A percentile compares a stretch with the other conserved stretches of the same genome.
Conservation (phyloP, 495 filamentous ascomycete genomes). For the Penicillium samsonianum region DNA sequence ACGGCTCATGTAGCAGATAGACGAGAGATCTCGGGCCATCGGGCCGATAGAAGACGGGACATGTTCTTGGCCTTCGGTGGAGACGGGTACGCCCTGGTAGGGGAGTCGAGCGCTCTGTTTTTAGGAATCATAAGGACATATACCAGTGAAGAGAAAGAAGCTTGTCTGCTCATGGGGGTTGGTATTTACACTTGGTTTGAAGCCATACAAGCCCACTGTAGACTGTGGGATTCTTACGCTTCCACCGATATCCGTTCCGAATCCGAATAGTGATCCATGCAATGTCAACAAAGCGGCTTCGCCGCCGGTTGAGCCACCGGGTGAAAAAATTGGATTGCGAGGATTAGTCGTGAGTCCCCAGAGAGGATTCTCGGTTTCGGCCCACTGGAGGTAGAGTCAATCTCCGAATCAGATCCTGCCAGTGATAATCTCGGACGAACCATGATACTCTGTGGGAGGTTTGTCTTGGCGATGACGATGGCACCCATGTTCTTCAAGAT, state of each 20-base stretch:
- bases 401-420: not conserved
- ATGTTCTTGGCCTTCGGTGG: slow-evolving; percentile 56
- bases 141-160: not conserved
- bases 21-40: slow-evolving; percentile 48
- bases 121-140: not conserved
- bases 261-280: slow-evolving; percentile 62
- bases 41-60: slow-evolving; percentile 54
- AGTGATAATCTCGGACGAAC: slow-evolving; percentile 24
- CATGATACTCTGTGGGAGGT: slow-evolving; percentile 57
- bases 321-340: slow-evolving; percentile 45
- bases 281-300: slow-evolving; percentile 62
- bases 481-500: slow-evolving; percentile 52
- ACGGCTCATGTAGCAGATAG: slow-evolving; percentile 42
- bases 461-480: slow-evolving; percentile 62
- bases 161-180: slow-evolving; percentile 1
- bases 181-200: slow-evolving; percentile 56
- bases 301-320: slow-evolving; percentile 65
- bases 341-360: slow-evolving; percentile 56
- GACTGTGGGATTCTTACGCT: slow-evolving; percentile 58
- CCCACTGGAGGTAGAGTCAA: slow-evolving; percentile 34
- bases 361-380: slow-evolving; percentile 56
- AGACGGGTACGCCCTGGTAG: slow-evolving; percentile 49
- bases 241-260: slow-evolving; percentile 67
- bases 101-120: slow-evolving; percentile 47
- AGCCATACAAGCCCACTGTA: slow-evolving; percentile 53